Evolutionary conservation across 1,139 yeast species (phyloP).

Genomic region (Diutina sp.): DNA sequence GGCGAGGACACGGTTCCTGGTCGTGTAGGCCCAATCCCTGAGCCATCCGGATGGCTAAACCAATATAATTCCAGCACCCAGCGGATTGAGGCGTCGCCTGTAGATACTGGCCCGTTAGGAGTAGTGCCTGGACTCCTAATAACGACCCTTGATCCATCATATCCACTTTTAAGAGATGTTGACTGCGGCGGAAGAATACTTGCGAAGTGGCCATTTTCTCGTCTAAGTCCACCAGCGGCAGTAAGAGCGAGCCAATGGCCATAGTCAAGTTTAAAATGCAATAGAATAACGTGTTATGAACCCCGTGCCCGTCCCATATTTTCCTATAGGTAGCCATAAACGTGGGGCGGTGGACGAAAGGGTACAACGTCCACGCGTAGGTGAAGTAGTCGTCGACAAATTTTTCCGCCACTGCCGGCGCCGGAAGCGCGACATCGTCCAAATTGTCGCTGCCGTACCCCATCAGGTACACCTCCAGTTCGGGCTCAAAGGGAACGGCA

Average conservation of each 20-base stretch:
- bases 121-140: neutral
- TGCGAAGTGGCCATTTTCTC: neutral
- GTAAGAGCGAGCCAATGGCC: neutral
- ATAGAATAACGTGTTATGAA: neutral
- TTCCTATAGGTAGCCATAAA: neutral
- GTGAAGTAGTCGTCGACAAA: neutral
- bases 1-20: neutral
- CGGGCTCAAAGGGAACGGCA: neutral
- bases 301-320: neutral
- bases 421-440: neutral
- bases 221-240: neutral
- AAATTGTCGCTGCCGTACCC: neutral
- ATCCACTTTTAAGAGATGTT: neutral
- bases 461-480: neutral
- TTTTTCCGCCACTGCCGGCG: neutral
- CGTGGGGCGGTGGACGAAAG: neutral
- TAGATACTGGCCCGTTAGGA: neutral
- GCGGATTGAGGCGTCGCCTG: neutral
- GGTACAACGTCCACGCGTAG: constrained; percentile 1
- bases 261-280: neutral
- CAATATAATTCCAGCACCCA: constrained; percentile 1
- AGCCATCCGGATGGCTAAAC: neutral
- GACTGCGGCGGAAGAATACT: neutral
- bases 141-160: neutral
- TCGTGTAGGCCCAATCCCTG: neutral